These are phyloP conservation scores for Arxiozyma slooffiae DNA, from an alignment of 1,139 yeast genomes.

Conservation along the genomic window DNA sequence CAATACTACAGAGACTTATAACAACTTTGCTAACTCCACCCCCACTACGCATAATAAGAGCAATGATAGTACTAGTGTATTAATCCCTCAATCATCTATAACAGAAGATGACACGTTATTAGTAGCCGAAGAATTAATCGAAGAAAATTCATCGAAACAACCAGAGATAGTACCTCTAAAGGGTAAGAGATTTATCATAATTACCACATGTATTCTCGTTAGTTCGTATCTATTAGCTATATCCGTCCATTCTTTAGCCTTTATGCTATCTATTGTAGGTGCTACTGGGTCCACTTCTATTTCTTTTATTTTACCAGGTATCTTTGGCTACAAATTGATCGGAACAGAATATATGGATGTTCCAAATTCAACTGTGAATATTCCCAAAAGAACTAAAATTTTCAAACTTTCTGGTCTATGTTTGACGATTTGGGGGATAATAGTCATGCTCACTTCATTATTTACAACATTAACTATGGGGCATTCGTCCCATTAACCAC, in stretches of 20 bases:
- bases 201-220: conserved; percentile 56
- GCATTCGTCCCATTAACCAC: conserved; percentile 29
- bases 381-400: conserved; percentile 36
- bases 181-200: conserved; percentile 44
- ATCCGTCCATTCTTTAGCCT: conserved; percentile 67
- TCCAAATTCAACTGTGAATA: conserved; percentile 10
- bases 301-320: conserved; percentile 84
- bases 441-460: conserved; percentile 71
- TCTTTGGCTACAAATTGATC: conserved; percentile 69
- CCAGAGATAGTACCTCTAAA: conserved; percentile 24
- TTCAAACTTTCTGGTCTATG: conserved; percentile 52
- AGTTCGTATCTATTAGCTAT: conserved; percentile 67
- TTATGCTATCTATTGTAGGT: conserved; percentile 85
- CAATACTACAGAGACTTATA: neutral
- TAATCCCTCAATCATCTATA: neutral
- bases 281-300: conserved; percentile 92
- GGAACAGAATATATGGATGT: conserved; percentile 34
- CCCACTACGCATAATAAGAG: neutral
- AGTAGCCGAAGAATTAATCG: conserved; percentile 26
- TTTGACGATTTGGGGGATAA: conserved; percentile 63
- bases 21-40: neutral
- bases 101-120: conserved; percentile 6
- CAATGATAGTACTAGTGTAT: neutral
- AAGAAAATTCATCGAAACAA: conserved; percentile 26
- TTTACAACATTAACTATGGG: conserved; percentile 62